Base-by-base conservation (phyloP, 176 grass and related monocot genomes). In the Lolium multiflorum region DNA sequence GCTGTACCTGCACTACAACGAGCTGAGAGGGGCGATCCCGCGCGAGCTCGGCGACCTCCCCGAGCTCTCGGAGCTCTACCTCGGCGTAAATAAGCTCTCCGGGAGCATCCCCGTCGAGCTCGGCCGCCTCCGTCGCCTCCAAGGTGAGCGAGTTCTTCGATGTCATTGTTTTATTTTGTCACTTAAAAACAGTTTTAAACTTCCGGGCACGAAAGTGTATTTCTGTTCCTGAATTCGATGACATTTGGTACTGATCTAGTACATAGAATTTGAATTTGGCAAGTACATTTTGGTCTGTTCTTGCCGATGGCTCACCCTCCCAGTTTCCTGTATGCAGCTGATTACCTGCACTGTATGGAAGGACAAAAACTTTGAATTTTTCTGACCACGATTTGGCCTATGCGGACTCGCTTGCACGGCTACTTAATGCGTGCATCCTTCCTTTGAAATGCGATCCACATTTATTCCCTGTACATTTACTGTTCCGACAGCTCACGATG, bases 1-100 rank as follows among this genome's bases (percentile, higher is more conserved):
- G 0, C 83, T 98, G 16, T 98, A 94, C 52, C 87, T 94, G 5
- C 97, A 98, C 25, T 96, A 92, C 88, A 98, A 98, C 73, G 66
- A 79, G 5, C 70, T 98, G 7, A 11, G 56, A 1, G 90, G 94
- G 3, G 66, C n/a, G 22, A 91, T 96, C 51, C 93, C 94, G 2
- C 80, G 47, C 44, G 88, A 96, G 86, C 85, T 98, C 39, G 87
- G 84, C 0, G 58, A 83, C 4, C 87, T 96, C 13, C 56, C 77
- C 3, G 70, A 67, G 1, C 85, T 98, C 9, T 80, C 73, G 11
- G 94, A 94, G 54, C 91, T 98, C 71, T 98, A 96, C 78, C 94
- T 94, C 20, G 81, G 84, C 81, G 84, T 92, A 18, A 98, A 98
- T 7, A 91, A 90, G 81, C 84, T 98, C 2, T 82, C 85, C 10